phyloP scores from a whole-genome alignment of 2,329 filamentous ascomycete species.

The Chaetomiaceae sp. region DNA sequence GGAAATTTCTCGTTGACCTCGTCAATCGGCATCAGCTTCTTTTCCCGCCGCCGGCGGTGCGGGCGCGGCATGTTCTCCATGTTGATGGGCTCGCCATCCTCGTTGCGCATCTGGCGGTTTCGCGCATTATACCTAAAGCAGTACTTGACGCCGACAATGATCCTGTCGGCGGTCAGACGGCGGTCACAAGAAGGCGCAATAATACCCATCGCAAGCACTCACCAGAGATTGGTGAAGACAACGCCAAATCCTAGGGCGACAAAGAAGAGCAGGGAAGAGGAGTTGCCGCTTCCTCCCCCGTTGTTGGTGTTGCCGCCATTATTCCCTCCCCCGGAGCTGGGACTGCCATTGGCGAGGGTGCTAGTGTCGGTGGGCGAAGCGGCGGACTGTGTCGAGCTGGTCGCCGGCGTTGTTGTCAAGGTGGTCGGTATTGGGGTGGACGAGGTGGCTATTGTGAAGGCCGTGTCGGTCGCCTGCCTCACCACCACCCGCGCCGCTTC shows the following conservation, averaged over 20 bases:
- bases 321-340: slow-evolving; percentile 18
- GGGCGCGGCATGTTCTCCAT: slow-evolving; percentile 79
- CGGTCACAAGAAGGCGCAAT: neutral
- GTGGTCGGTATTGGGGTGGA: neutral
- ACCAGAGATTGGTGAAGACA: slow-evolving; percentile 98
- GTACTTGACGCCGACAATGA: slow-evolving; percentile 98
- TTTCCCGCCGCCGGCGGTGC: slow-evolving; percentile 83
- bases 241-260: slow-evolving; percentile 95
- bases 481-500: slow-evolving; percentile 28
- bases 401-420: neutral
- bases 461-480: slow-evolving; percentile 24
- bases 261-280: slow-evolving; percentile 80
- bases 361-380: slow-evolving; percentile 11
- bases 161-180: slow-evolving; percentile 55
- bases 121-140: slow-evolving; percentile 98
- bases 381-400: slow-evolving; percentile 9
- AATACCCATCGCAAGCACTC: slow-evolving; percentile 36
- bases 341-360: slow-evolving; percentile 13
- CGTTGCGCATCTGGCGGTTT: slow-evolving; percentile 74
- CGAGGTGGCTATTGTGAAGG: slow-evolving; percentile 1
- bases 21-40: slow-evolving; percentile 98
- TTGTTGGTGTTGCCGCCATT: slow-evolving; percentile 21
- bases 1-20: slow-evolving; percentile 98
- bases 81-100: slow-evolving; percentile 84
- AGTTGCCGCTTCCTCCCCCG: slow-evolving; percentile 36